Evolutionary conservation across 2,329 filamentous ascomycete species (phyloP).

Genomic region (Pezicula neosporulosa): DNA sequence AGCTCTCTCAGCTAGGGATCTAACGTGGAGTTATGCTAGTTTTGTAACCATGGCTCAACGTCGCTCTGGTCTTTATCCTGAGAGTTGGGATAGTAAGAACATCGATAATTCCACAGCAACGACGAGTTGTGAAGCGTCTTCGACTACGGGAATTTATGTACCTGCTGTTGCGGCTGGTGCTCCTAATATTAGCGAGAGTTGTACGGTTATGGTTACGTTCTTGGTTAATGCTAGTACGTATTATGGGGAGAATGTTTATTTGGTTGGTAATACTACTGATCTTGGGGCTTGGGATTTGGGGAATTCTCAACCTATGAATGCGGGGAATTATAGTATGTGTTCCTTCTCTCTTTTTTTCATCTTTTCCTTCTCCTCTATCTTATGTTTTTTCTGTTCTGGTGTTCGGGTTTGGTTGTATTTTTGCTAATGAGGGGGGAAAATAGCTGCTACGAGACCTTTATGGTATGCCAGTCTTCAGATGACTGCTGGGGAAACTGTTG

Average conservation of each 20-base stretch:
- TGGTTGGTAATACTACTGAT: constrained; percentile 38
- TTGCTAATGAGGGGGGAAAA: too few species aligned
- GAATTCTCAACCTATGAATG: constrained; percentile 31
- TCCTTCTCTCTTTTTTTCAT: too few species aligned
- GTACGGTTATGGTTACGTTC: constrained; percentile 37
- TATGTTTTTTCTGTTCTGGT: too few species aligned
- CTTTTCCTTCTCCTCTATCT: too few species aligned
- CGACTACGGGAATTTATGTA: constrained; percentile 47
- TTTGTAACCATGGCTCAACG: constrained; percentile 60
- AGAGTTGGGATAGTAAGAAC: constrained; percentile 47
- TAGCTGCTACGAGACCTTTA: constrained; percentile 33
- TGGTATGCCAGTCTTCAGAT: constrained; percentile 41
- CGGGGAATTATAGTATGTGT: constrained; percentile 33
- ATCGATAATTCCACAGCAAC: constrained; percentile 40
- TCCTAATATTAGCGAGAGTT: constrained; percentile 22
- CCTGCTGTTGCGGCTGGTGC: constrained; percentile 40
- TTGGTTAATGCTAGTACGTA: constrained; percentile 42
- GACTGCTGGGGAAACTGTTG: constrained; percentile 36
- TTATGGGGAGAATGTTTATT: constrained; percentile 44
- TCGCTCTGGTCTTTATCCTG: constrained; percentile 49
- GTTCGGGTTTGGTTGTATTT: too few species aligned
- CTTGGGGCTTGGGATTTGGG: constrained; percentile 39
- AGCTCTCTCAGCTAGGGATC: constrained; percentile 59
- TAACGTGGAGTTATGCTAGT: constrained; percentile 73
- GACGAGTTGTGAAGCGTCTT: constrained; percentile 41